These are phyloP conservation scores for Ilyonectria sp. DNA, from an alignment of 2,329 filamentous ascomycete genomes.

Conservation along the genomic window DNA sequence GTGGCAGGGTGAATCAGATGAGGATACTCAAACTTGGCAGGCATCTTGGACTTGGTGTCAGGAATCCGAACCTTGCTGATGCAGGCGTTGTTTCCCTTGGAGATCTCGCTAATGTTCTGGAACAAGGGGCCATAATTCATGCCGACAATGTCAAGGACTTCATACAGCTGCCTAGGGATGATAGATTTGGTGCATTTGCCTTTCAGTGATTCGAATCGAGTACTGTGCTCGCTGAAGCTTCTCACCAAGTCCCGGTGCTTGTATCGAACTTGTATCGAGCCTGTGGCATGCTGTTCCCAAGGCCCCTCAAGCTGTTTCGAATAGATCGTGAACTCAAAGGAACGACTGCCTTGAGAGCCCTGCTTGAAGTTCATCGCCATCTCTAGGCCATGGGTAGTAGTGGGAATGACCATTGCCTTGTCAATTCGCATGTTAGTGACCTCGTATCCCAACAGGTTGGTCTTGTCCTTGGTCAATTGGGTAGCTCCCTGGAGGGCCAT, in stretches of 20 bases:
- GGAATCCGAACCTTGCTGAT: constrained; percentile 60
- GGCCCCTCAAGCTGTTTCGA: constrained; percentile 58
- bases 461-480: constrained; percentile 53
- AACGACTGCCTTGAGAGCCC: constrained; percentile 6
- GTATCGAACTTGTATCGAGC: constrained; percentile 50
- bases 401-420: constrained; percentile 67
- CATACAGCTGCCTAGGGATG: constrained; percentile 64
- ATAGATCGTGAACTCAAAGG: constrained; percentile 61
- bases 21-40: constrained; percentile 65
- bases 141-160: constrained; percentile 64
- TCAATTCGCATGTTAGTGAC: constrained; percentile 63
- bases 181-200: constrained; percentile 52
- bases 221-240: constrained; percentile 40
- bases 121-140: constrained; percentile 68
- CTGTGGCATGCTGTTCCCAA: constrained; percentile 62
- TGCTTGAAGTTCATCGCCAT: constrained; percentile 62
- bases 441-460: constrained; percentile 56
- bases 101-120: constrained; percentile 60
- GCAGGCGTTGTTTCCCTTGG: constrained; percentile 52
- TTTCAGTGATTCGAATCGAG: constrained; percentile 44
- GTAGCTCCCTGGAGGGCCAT: constrained; percentile 65
- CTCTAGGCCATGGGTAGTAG: constrained; percentile 64
- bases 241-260: constrained; percentile 37
- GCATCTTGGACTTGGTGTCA: constrained; percentile 68
- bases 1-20: constrained; percentile 72